Percentiles rank a stretch among this genome's conserved stretches.
These are phyloP conservation scores for Monosporascus ibericus DNA, from an alignment of 2,329 filamentous ascomycete genomes.

Conservation along the genomic window DNA sequence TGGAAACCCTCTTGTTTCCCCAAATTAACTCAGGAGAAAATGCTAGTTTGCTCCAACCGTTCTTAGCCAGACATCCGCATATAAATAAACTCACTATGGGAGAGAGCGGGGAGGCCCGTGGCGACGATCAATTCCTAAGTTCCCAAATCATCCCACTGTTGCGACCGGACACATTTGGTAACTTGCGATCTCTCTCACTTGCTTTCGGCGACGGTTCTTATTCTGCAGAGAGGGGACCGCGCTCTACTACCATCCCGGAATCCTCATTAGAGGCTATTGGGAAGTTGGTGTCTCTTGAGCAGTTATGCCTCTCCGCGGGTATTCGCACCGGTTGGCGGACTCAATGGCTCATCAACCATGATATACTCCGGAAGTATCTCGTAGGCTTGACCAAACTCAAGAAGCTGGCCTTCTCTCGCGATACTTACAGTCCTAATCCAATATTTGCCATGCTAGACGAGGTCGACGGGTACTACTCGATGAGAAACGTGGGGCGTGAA, in stretches of 20 bases:
- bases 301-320: background rate
- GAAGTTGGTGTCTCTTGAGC: background rate
- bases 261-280: background rate
- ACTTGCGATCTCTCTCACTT: constrained; percentile 4
- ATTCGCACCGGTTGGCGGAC: background rate
- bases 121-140: background rate
- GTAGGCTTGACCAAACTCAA: background rate
- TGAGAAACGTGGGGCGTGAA: background rate
- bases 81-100: background rate
- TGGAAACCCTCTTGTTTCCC: background rate
- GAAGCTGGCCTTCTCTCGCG: background rate
- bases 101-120: background rate
- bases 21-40: background rate
- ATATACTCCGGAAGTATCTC: background rate
- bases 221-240: background rate
- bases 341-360: background rate
- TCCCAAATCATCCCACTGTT: constrained; percentile 2
- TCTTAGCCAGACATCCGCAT: background rate
- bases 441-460: background rate
- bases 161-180: background rate
- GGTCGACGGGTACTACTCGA: background rate
- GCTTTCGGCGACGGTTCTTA: background rate
- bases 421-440: background rate
- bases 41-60: background rate
- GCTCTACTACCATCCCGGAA: background rate